Evolutionary conservation across 345 rosid genomes (phyloP).

Genomic region (Eucalyptus regnans): DNA sequence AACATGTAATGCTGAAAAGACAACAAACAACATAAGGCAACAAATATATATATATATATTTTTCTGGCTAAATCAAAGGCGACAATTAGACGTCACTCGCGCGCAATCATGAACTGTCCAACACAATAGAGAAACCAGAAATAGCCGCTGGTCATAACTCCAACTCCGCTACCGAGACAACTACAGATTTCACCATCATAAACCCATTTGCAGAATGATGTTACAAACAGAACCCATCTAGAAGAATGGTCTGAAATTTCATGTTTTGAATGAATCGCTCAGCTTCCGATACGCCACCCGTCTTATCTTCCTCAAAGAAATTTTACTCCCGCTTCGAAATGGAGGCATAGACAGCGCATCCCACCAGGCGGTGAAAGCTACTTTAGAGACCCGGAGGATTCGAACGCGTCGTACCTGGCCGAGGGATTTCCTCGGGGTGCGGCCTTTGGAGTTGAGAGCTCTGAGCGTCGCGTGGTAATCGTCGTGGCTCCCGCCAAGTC

Average conservation of each 20-base stretch:
- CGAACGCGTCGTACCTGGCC: constrained; percentile 49
- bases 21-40: neutral
- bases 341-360: neutral
- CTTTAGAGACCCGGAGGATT: neutral
- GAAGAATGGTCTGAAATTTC: neutral
- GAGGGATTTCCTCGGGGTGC: constrained; percentile 79
- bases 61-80: neutral
- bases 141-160: neutral
- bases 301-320: neutral
- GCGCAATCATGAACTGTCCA: neutral
- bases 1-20: constrained; percentile 82
- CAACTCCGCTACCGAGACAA: neutral
- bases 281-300: neutral
- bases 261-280: neutral
- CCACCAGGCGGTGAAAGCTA: neutral
- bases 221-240: neutral
- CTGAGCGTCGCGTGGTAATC: constrained; percentile 79
- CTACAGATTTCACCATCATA: neutral
- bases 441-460: constrained; percentile 81
- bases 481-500: constrained; percentile 28
- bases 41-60: neutral
- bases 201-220: neutral
- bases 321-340: neutral
- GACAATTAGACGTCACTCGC: neutral
- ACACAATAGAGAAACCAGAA: neutral